phyloP scores from a whole-genome alignment of 805 yeast genomes.

The Ogataea trehaloabstinens region DNA sequence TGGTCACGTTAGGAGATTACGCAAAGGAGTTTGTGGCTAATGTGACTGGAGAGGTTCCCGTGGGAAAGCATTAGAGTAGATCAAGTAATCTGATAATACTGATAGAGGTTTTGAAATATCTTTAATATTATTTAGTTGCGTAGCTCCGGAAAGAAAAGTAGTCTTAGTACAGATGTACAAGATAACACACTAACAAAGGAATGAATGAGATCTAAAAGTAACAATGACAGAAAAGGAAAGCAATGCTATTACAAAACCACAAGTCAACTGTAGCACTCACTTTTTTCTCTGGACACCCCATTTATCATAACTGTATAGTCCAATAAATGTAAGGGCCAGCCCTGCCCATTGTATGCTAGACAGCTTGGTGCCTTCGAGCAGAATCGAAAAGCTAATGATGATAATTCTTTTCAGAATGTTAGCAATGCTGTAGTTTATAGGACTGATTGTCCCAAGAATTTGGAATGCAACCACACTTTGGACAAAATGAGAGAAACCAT shows the following conservation, averaged over 20 bases:
- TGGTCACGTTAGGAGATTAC: constrained; percentile 98
- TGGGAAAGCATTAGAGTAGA: constrained; percentile 23
- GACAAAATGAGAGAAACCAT: constrained; percentile 67
- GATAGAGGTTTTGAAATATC: too few species aligned
- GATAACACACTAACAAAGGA: too few species aligned
- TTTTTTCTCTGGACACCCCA: constrained; percentile 48
- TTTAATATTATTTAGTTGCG: too few species aligned
- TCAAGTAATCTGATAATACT: too few species aligned
- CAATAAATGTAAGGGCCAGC: constrained; percentile 51
- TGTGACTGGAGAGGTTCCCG: constrained; percentile 58
- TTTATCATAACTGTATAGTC: constrained; percentile 68
- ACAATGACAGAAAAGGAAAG: not conserved
- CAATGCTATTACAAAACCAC: not conserved
- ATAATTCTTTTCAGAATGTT: constrained; percentile 73
- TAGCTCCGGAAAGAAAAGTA: too few species aligned
- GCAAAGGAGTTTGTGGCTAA: constrained; percentile 68
- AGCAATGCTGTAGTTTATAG: constrained; percentile 78
- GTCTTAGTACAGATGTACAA: too few species aligned
- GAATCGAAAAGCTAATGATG: constrained; percentile 62
- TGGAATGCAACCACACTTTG: constrained; percentile 78
- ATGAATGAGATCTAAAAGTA: not conserved
- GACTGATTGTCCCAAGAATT: constrained; percentile 66
- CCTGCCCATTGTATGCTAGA: constrained; percentile 48
- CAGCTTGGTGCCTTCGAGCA: constrained; percentile 56
- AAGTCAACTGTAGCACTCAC: constrained; percentile 1